phyloP scores from a whole-genome alignment of 441 rosid genomes.

The Erodium texanum region DNA sequence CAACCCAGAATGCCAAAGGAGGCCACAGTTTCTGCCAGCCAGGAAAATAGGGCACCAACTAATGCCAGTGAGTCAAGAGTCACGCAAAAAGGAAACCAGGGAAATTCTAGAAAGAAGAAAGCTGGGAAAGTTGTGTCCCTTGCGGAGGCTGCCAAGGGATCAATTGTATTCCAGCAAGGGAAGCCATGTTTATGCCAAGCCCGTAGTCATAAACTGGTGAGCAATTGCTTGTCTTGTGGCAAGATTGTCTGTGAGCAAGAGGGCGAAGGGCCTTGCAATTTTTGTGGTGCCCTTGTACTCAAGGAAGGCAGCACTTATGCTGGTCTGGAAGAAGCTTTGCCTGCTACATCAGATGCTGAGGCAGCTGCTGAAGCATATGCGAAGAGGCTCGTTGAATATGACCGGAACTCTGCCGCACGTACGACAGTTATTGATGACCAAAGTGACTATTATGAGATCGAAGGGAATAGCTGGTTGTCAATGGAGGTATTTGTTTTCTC shows the following conservation, averaged over 20 bases:
- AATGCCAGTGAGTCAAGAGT: constrained; percentile 25
- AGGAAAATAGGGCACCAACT: constrained; percentile 19
- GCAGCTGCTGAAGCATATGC: constrained; percentile 79
- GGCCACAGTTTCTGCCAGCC: constrained; percentile 18
- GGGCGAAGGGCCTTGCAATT: constrained; percentile 87
- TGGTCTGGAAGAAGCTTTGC: constrained; percentile 57
- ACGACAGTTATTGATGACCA: constrained; percentile 94
- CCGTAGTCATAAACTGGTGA: constrained; percentile 57
- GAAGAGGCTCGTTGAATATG: constrained; percentile 85
- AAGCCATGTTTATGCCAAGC: constrained; percentile 91
- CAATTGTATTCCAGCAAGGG: constrained; percentile 82
- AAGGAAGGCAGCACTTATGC: constrained; percentile 87
- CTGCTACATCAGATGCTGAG: constrained; percentile 68
- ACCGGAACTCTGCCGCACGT: constrained; percentile 81
- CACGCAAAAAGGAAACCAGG: constrained; percentile 32
- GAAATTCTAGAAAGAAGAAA: constrained; percentile 68
- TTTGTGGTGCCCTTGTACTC: constrained; percentile 78
- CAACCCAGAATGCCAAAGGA: constrained; percentile 36
- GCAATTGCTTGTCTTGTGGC: constrained; percentile 95
- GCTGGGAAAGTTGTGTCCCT: constrained; percentile 73
- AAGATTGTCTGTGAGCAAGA: constrained; percentile 92
- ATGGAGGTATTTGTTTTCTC: constrained; percentile 46
- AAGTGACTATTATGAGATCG: constrained; percentile 85
- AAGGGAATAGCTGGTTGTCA: constrained; percentile 84
- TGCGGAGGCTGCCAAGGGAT: constrained; percentile 88